Percentiles rank a stretch among this genome's conserved stretches.
phyloP scores from a whole-genome alignment of 2,329 filamentous ascomycete species.

The Hansfordia pulvinata region DNA sequence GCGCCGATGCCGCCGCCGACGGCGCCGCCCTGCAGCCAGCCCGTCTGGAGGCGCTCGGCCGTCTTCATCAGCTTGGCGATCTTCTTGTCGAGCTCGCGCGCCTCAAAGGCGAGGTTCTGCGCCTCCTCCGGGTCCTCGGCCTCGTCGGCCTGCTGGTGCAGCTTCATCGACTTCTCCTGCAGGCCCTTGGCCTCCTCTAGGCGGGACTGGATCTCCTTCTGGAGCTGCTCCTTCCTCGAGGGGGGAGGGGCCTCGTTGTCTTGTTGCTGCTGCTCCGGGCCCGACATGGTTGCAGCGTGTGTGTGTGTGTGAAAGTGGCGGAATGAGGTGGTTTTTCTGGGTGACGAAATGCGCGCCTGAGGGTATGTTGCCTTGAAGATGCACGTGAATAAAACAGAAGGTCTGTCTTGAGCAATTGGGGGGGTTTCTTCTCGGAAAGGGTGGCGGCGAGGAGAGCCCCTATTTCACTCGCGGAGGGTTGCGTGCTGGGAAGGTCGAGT shows the following conservation, averaged over 20 bases:
- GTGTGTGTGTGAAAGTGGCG: no score
- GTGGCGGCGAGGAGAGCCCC: no score
- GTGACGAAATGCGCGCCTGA: no score
- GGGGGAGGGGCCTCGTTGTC: conserved; percentile 6
- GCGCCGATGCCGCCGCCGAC: conserved; percentile 18
- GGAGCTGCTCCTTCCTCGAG: conserved; percentile 15
- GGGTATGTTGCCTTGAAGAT: no score
- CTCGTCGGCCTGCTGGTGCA: conserved; percentile 1
- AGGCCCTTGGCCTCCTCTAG: conserved; percentile 14
- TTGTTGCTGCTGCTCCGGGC: no score
- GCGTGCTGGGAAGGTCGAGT: no score
- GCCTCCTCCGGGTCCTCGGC: conserved; percentile 5
- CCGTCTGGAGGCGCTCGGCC: conserved; percentile 16
- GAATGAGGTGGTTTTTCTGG: no score
- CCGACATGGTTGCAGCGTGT: no score
- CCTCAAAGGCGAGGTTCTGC: conserved; percentile 14
- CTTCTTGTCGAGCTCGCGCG: conserved; percentile 15
- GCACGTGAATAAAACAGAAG: no score
- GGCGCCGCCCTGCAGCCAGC: conserved; percentile 18
- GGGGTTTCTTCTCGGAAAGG: no score
- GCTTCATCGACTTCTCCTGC: conserved; percentile 9
- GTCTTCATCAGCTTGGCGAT: conserved; percentile 16
- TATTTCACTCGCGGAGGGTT: no score
- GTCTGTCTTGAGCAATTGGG: no score
- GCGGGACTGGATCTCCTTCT: conserved; percentile 16